Evolutionary conservation across 2,329 filamentous ascomycete species (phyloP), one percentile per base, ranked within the genome.

Genomic region (Xylariaceae sp.): DNA sequence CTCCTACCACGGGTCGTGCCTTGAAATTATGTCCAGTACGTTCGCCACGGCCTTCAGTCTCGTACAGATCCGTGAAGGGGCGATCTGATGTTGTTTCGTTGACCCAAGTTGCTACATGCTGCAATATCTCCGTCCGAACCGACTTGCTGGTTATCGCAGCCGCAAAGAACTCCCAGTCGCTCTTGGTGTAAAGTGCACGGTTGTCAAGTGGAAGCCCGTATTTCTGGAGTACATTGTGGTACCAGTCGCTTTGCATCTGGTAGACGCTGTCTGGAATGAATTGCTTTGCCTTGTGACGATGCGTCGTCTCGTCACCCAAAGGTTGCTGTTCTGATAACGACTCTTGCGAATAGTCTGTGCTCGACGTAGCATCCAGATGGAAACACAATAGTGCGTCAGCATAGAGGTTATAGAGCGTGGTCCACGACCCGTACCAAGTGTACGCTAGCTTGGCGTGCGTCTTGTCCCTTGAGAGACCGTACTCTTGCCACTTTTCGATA

Each of bases 91-190:
- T 74, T 1, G 89, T 95, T 69, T 95, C 88, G 62, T 94, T 95
- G 51, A 95, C 75, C 90, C 90, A 95, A 48, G 72, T 73, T 1
- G 88, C 87, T 38, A 94, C 85, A 15, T 82, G 80, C 52, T 89
- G 77, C 33, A 94, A 71, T 44, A 95, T 90, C 64, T 87, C 81
- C 2, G 77, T 75, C 47, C 89, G 78, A 1, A 87, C 86, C 50
- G 76, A 71, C 64, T 80, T 79, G 58, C 82, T 83, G 4, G 88
- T 81, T 5, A 95, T 86, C 1, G 89, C 87, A 42, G 90, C 89
- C 0, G 89, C 87, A 67, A 94, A 91, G 66, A 95, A 90, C 60
- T 94, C 86, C 90, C 90, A 95, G 69, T 95, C 90, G 30, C 86
- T 90, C 71, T 95, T 95, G 32, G 89, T 86, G 68, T 94, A 94